Conservation (phyloP, 352 stramenopile genomes). For the Globisporangium lucens region DNA sequence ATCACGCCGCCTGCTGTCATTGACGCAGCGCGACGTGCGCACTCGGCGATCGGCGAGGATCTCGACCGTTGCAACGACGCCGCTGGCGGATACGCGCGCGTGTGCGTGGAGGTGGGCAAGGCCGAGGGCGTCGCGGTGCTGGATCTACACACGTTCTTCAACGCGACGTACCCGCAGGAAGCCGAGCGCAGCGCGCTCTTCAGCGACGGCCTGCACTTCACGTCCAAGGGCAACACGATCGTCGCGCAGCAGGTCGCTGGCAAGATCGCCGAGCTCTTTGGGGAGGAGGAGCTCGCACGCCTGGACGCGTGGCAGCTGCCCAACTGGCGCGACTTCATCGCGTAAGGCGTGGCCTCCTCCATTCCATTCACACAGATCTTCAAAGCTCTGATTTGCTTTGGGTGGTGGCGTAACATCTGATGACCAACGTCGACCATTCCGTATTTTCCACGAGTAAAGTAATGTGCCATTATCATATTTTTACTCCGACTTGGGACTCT, state of each 20-base stretch:
- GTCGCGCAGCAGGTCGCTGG: conserved; percentile 35
- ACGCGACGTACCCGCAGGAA: conserved; percentile 21
- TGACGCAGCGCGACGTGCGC: conserved; percentile 26
- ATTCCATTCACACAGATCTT: no score
- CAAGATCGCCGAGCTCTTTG: conserved; percentile 26
- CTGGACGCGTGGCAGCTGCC: conserved; percentile 36
- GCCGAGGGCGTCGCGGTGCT: conserved; percentile 29
- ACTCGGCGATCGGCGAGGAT: conserved; percentile 4
- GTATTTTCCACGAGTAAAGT: no score
- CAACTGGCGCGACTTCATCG: conserved; percentile 24
- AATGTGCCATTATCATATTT: no score
- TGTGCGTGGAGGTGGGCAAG: conserved; percentile 35
- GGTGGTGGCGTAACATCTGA: no score
- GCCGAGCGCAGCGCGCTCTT: conserved; percentile 32
- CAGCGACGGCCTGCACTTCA: conserved; percentile 58
- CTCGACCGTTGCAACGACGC: conserved; percentile 44
- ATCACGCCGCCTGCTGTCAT: conserved; percentile 60
- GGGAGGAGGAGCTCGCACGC: conserved; percentile 20
- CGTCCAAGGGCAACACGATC: conserved; percentile 40
- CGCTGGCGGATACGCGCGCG: conserved; percentile 38
- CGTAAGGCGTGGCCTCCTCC: not conserved
- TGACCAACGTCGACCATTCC: no score
- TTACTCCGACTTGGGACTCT: no score
- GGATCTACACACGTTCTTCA: conserved; percentile 51
- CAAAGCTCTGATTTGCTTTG: no score